Conservation (phyloP, 306 rosid genomes). For the Cotoneaster glaucophyllus region DNA sequence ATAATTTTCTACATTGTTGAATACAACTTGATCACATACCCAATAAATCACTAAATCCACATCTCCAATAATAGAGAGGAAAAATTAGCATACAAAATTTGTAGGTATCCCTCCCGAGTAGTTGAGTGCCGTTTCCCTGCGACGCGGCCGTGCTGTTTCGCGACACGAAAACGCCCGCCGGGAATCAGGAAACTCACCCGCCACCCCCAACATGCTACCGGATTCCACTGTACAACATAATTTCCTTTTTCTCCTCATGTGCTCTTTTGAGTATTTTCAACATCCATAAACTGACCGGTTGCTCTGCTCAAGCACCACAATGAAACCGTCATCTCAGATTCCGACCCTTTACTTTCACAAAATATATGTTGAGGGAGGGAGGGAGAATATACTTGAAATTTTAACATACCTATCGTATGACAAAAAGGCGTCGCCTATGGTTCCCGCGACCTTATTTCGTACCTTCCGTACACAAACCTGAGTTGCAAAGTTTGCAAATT, state of each 20-base stretch:
- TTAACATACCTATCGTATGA: slow-evolving; percentile 56
- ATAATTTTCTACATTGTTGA: neutral
- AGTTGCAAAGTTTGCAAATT: slow-evolving; percentile 13
- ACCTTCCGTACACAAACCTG: slow-evolving; percentile 84
- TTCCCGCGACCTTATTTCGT: slow-evolving; percentile 83
- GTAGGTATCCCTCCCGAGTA: neutral
- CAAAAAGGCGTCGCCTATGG: slow-evolving; percentile 67
- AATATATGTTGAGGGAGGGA: neutral
- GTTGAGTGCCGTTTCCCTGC: neutral
- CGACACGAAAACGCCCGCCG: neutral
- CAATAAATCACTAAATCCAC: neutral
- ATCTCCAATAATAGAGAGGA: neutral
- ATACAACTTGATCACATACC: neutral
- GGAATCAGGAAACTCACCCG: neutral
- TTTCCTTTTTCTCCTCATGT: neutral
- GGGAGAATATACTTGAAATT: neutral
- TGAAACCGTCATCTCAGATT: neutral
- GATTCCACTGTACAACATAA: slow-evolving; percentile 9
- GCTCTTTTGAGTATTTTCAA: neutral
- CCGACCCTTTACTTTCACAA: neutral
- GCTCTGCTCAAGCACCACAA: slow-evolving; percentile 41
- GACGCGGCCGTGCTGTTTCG: neutral
- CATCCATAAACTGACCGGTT: slow-evolving; percentile 59
- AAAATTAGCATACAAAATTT: slow-evolving; percentile 1
- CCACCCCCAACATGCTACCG: neutral